Percentiles rank a stretch among this genome's conserved stretches.
Evolutionary conservation across 1,284 basidiomycete species (phyloP).

Genomic region (Pulchroboletus neoregius): DNA sequence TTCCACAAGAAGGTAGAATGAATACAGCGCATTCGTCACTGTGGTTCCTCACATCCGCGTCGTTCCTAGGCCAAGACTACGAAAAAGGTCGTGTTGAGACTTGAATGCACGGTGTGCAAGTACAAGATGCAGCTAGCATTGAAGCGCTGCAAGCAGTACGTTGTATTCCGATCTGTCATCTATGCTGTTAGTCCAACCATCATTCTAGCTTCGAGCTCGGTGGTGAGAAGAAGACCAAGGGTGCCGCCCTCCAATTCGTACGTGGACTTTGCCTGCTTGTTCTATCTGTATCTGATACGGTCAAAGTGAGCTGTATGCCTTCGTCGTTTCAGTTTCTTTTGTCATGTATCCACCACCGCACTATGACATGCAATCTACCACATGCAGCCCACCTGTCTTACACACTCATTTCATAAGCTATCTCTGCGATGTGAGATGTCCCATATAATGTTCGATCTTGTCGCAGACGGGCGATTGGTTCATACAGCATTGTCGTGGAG

Average conservation of each 20-base stretch:
- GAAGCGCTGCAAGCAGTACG: constrained; percentile 99
- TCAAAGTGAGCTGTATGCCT: constrained; percentile 24
- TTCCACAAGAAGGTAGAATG: constrained; percentile 94
- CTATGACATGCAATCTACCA: constrained; percentile 28
- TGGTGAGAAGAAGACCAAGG: constrained; percentile 99
- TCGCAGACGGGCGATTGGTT: neutral
- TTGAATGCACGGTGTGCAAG: constrained; percentile 99
- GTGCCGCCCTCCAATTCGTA: constrained; percentile 89
- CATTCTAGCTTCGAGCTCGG: constrained; percentile 88
- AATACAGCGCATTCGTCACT: neutral
- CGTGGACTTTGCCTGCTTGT: constrained; percentile 35
- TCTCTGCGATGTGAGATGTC: neutral
- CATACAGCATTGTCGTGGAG: no score
- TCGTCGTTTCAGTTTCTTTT: constrained; percentile 16
- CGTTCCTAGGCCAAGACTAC: constrained; percentile 81
- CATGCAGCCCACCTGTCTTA: constrained; percentile 15
- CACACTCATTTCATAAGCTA: neutral
- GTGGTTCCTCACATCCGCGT: constrained; percentile 1
- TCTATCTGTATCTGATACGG: constrained; percentile 7
- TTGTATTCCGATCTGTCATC: constrained; percentile 19
- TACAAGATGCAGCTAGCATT: constrained; percentile 95
- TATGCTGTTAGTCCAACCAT: constrained; percentile 23
- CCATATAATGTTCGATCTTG: neutral
- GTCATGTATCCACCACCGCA: constrained; percentile 27
- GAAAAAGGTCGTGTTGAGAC: constrained; percentile 97